Base-by-base conservation (phyloP, 1,139 yeast species). In the Candida labiduridarum region DNA sequence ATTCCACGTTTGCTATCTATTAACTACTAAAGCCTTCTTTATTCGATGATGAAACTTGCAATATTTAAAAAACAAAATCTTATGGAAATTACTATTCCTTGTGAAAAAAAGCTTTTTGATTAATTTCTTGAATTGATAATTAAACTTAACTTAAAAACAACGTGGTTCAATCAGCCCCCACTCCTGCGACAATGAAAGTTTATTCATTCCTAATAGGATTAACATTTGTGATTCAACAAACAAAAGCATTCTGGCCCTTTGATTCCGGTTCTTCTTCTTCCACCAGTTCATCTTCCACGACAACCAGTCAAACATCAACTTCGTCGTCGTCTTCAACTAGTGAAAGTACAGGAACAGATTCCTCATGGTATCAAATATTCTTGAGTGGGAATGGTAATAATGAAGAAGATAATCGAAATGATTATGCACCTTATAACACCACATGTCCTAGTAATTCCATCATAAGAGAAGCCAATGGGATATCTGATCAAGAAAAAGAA, bases 341-440 rank as follows among this genome's bases (percentile, higher is more conserved):
- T 6, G 44, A 41, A 4, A 31, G 44, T 12, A 30, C 36, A 10
- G 29, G 15, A 7, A 43, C 45, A 4, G 45, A 34, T 15, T 43
- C 45, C 2, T 31, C 45, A 30, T 43, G 45, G 45, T 43, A 34
- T 14, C 45, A 43, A 14, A 19, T 27, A 1, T 43, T 43, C 18
- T 22, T 34, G 18, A 25, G 25, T 12, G 29, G 25, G 9, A 18
- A 16, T 5, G 41, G 41, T 2, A 22, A 22, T 19, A 15, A 22
- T 9, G 30, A 33, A 14, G 8, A 15, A 2, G 45, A 48, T 4
- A 55, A 44, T 16, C 47, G 58, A 41, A 64, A 66, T 51, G 59
- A 63, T 1, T 71, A 71, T 50, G 62, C 59, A 33, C 77, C 77
- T 0, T 58, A 58, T 41, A 52, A 56, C 16, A 59, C 65, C 2